Conservation (phyloP, 345 rosid genomes). For the Eucalyptus viminalis region DNA sequence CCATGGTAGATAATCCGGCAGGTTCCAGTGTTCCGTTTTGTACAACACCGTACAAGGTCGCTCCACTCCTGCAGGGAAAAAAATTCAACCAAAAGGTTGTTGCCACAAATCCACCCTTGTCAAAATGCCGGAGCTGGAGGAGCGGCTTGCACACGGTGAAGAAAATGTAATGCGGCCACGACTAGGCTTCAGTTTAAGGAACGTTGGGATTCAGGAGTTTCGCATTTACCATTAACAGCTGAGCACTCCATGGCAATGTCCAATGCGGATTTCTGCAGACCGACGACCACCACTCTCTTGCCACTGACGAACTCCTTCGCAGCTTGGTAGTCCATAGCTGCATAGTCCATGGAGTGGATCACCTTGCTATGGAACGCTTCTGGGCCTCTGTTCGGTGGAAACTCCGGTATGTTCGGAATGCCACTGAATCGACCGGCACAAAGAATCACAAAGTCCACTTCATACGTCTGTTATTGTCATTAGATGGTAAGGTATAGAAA, state of each 20-base stretch:
- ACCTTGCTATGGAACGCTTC: conserved; percentile 28
- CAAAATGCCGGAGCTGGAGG: neutral
- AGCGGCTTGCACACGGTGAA: neutral
- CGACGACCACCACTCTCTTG: conserved; percentile 17
- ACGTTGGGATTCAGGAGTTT: neutral
- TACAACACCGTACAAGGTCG: conserved; percentile 25
- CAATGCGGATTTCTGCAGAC: conserved; percentile 24
- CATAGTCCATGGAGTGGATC: conserved; percentile 34
- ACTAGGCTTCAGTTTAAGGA: neutral
- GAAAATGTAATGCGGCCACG: neutral
- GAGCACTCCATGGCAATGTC: conserved; percentile 32
- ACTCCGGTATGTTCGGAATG: conserved; percentile 25
- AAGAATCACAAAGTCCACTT: conserved; percentile 20
- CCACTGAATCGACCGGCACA: conserved; percentile 18
- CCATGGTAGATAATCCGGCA: conserved; percentile 34
- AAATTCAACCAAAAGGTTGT: neutral
- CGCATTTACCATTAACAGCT: conserved; percentile 5
- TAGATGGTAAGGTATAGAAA: neutral
- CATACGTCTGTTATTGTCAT: neutral
- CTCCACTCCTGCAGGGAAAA: conserved; percentile 7
- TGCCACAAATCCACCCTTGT: neutral
- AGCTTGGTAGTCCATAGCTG: neutral
- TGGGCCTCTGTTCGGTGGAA: conserved; percentile 19
- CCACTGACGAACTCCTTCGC: conserved; percentile 6
- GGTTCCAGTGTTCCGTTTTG: conserved; percentile 22